Percentiles rank a stretch among this genome's conserved stretches.
These are phyloP conservation scores for Penicillium samsonianum DNA, from an alignment of 495 filamentous ascomycete genomes.

Conservation along the genomic window DNA sequence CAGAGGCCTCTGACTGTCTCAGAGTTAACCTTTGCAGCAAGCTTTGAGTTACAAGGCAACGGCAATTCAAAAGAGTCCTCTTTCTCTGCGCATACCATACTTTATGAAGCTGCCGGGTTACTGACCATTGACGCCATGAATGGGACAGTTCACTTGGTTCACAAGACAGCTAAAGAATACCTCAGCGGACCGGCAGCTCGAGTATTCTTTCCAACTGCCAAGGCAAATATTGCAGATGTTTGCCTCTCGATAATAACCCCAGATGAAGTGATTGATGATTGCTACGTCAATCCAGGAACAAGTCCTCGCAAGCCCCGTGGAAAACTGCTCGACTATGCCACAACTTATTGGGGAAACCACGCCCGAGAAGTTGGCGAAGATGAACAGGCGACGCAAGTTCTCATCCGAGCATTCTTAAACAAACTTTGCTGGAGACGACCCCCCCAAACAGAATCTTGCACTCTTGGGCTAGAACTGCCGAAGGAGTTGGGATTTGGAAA, in stretches of 20 bases:
- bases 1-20: slow-evolving; percentile 28
- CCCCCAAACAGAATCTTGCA: background rate
- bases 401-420: slow-evolving; percentile 37
- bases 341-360: slow-evolving; percentile 37
- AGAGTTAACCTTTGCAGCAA: slow-evolving; percentile 28
- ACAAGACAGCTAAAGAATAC: slow-evolving; percentile 39
- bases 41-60: background rate
- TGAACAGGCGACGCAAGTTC: slow-evolving; percentile 35
- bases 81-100: slow-evolving; percentile 24
- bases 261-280: slow-evolving; percentile 40
- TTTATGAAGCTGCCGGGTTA: slow-evolving; percentile 24
- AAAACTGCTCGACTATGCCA: slow-evolving; percentile 30
- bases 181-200: slow-evolving; percentile 31
- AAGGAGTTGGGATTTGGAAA: slow-evolving; percentile 26
- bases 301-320: slow-evolving; percentile 11
- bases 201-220: slow-evolving; percentile 36
- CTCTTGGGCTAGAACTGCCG: slow-evolving; percentile 13
- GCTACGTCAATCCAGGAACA: slow-evolving; percentile 24
- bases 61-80: background rate
- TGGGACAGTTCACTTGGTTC: slow-evolving; percentile 32
- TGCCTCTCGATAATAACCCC: slow-evolving; percentile 31
- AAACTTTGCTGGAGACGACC: slow-evolving; percentile 40
- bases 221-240: slow-evolving; percentile 34
- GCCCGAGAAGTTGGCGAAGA: slow-evolving; percentile 31
- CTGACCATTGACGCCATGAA: slow-evolving; percentile 29